Percentiles rank a stretch among this genome's conserved stretches.
Evolutionary conservation across 2,329 filamentous ascomycete species (phyloP).

Genomic region (Dendryphion nanum): DNA sequence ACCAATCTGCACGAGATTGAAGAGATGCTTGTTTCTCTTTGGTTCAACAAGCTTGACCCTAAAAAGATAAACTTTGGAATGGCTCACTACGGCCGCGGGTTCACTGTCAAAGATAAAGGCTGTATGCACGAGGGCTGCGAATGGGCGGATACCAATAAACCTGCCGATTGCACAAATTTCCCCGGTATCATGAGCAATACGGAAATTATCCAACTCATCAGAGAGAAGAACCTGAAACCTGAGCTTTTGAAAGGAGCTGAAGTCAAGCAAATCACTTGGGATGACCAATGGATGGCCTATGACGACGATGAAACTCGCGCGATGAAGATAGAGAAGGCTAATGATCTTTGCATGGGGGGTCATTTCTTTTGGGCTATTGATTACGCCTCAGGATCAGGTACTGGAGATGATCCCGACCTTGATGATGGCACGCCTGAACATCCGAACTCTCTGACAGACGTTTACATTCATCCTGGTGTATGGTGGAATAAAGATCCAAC

Average conservation of each 20-base stretch:
- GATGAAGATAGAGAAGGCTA: constrained; percentile 48
- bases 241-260: constrained; percentile 21
- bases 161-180: constrained; percentile 21
- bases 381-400: background rate
- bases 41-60: constrained; percentile 44
- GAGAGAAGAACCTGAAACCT: constrained; percentile 15
- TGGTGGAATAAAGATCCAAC: constrained; percentile 1
- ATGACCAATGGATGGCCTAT: constrained; percentile 40
- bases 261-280: constrained; percentile 33
- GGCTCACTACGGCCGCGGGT: constrained; percentile 45
- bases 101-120: constrained; percentile 17
- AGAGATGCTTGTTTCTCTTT: constrained; percentile 42
- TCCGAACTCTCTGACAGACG: background rate
- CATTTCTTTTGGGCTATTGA: constrained; percentile 16
- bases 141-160: constrained; percentile 7
- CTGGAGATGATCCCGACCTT: background rate
- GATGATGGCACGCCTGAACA: background rate
- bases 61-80: constrained; percentile 45
- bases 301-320: constrained; percentile 28
- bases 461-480: constrained; percentile 3
- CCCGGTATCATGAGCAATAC: constrained; percentile 28
- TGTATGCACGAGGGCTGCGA: constrained; percentile 14
- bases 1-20: constrained; percentile 50
- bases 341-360: constrained; percentile 19
- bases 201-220: constrained; percentile 36